Percentiles rank a stretch among this genome's conserved stretches.
Conservation (phyloP, 2,329 filamentous ascomycete species). For the Sclerotinia spermophila region DNA sequence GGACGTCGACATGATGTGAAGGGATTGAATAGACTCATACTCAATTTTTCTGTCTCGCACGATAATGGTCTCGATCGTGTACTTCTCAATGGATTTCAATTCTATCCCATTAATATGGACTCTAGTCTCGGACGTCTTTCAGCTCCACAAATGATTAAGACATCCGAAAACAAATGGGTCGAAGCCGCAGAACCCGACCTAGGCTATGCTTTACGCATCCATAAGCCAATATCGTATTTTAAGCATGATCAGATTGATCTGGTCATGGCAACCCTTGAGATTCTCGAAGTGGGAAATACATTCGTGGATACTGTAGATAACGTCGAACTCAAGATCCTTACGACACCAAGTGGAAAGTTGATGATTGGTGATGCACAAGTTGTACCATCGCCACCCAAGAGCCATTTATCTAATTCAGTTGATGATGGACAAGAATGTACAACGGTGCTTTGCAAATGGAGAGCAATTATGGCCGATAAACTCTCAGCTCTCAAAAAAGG, state of each 20-base stretch:
- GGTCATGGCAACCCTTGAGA: constrained; percentile 52
- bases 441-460: constrained; percentile 54
- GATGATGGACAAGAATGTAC: constrained; percentile 40
- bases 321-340: constrained; percentile 59
- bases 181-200: constrained; percentile 31
- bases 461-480: constrained; percentile 47
- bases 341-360: constrained; percentile 53
- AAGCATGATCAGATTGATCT: constrained; percentile 51
- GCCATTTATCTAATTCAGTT: constrained; percentile 28
- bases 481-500: constrained; percentile 41
- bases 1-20: constrained; percentile 30
- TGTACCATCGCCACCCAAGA: constrained; percentile 29
- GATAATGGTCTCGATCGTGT: constrained; percentile 45
- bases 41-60: constrained; percentile 53
- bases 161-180: constrained; percentile 28
- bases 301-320: constrained; percentile 53
- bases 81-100: constrained; percentile 56
- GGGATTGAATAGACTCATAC: constrained; percentile 41
- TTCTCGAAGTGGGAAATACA: constrained; percentile 56
- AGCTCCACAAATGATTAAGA: constrained; percentile 46
- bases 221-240: constrained; percentile 44
- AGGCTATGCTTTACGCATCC: constrained; percentile 33
- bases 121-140: constrained; percentile 42
- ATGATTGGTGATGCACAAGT: constrained; percentile 49
- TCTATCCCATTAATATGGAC: constrained; percentile 48